phyloP scores from a whole-genome alignment of 148 eudicot genomes.

The Linanthus parryae region DNA sequence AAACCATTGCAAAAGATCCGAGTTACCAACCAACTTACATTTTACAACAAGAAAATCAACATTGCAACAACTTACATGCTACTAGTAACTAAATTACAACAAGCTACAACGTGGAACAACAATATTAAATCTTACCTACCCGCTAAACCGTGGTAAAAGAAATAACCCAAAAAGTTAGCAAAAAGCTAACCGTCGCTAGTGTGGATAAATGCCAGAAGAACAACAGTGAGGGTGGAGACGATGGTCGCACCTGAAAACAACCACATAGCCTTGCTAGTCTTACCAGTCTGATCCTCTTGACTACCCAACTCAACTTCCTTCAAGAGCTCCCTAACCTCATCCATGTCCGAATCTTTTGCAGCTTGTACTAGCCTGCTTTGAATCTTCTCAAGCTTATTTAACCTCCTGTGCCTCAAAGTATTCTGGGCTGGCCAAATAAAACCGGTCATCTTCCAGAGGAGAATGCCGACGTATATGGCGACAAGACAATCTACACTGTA shows the following conservation, averaged over 20 bases:
- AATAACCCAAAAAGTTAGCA: not conserved
- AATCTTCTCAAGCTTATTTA: conserved; percentile 61
- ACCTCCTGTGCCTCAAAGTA: conserved; percentile 29
- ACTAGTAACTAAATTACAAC: too few species aligned
- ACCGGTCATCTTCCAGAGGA: conserved; percentile 87
- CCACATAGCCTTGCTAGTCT: conserved; percentile 45
- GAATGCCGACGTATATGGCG: conserved; percentile 90
- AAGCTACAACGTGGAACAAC: not conserved
- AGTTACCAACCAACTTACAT: too few species aligned
- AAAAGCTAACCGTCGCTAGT: conserved; percentile 62
- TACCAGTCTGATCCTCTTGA: conserved; percentile 21
- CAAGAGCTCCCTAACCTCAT: conserved; percentile 68
- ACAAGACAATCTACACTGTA: conserved; percentile 76
- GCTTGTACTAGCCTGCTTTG: conserved; percentile 66
- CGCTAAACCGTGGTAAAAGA: conserved; percentile 9
- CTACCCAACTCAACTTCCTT: conserved; percentile 50
- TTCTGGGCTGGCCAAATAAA: conserved; percentile 64
- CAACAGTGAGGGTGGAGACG: conserved; percentile 55
- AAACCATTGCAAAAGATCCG: too few species aligned
- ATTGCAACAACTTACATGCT: too few species aligned
- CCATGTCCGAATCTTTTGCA: conserved; percentile 83
- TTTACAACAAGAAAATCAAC: too few species aligned
- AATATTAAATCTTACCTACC: conserved; percentile 2
- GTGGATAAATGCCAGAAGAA: conserved; percentile 57
- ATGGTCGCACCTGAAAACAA: conserved; percentile 66